Conservation (phyloP, 1,284 basidiomycete genomes). For the Blastosporella zonata region DNA sequence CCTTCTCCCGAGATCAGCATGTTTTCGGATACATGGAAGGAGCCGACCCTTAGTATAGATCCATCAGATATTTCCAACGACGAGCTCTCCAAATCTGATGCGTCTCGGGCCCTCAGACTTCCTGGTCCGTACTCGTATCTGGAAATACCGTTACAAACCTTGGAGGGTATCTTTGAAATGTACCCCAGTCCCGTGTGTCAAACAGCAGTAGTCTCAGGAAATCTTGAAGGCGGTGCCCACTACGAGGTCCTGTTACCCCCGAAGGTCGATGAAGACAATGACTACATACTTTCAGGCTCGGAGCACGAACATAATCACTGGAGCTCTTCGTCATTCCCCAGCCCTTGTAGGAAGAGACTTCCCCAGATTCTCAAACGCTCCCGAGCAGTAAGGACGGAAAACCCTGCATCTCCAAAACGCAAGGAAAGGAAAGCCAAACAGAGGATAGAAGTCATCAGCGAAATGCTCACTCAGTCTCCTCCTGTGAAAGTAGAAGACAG, state of each 20-base stretch:
- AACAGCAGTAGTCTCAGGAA: background rate
- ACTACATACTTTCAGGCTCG: slow-evolving; percentile 15
- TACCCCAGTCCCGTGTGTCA: background rate
- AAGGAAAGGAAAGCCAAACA: slow-evolving; percentile 2
- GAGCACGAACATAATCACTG: slow-evolving; percentile 4
- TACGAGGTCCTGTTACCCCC: slow-evolving; percentile 2
- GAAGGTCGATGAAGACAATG: slow-evolving; percentile 9
- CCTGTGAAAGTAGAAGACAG: slow-evolving; percentile 11
- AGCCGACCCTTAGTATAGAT: slow-evolving; percentile 11
- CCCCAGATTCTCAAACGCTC: background rate
- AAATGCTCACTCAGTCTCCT: slow-evolving; percentile 1
- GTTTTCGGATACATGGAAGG: background rate
- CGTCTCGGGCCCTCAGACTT: background rate
- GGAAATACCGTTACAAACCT: slow-evolving; percentile 3
- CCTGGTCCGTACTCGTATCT: background rate
- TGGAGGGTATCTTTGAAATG: background rate
- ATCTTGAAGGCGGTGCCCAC: background rate
- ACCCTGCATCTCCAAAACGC: background rate
- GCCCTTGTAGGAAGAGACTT: slow-evolving; percentile 17
- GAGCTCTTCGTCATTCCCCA: slow-evolving; percentile 18
- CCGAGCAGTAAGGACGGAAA: slow-evolving; percentile 1
- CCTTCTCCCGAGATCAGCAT: background rate
- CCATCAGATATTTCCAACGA: slow-evolving; percentile 12
- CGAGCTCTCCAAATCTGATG: slow-evolving; percentile 1
- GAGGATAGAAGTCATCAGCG: slow-evolving; percentile 3